Base-by-base conservation (phyloP, 306 rosid genomes). In the Dryas octopetala region DNA sequence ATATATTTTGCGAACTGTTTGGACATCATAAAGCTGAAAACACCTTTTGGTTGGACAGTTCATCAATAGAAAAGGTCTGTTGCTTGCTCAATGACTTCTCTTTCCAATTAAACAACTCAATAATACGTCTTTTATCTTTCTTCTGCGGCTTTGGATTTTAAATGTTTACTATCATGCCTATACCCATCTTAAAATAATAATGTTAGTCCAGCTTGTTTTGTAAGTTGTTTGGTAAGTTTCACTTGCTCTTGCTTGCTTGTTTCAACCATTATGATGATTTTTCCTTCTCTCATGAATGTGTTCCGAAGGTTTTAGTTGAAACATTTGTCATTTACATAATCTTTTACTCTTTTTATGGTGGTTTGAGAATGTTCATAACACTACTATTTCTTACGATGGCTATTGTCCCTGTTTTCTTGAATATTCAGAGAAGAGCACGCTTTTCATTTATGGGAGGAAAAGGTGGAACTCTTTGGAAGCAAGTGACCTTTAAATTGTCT, bases 31-130 rank as follows among this genome's bases (percentile, higher is more conserved):
- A 83, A 65, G 87, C 98, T 76, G 91, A 90, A 77, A 88, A 88
- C 81, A 90, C 97, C 78, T 96, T 96, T 84, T 96, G 99, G 99
- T 84, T 96, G 87, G 99, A 96, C 77, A 96, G 99, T 75, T 92
- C 99, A 78, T 92, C 99, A 50, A 85, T 83, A 58, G 99, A 96
- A 80, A 88, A 92, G 97, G 99, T 96, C 84, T 55, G 65, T 62
- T 79, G 49, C 43, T 76, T 74, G 44, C 73, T 71, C 63, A 44
- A 40, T 52, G 17, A 55, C 75, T 67, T 47, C 51, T 68, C 74
- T 57, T 67, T 68, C 75, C 67, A 12, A 67, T 82, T 59, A 43
- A 66, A 17, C 59, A 47, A 67, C 65, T 46, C 26, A 58, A 32
- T 41, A 51, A 58, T 70, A 69, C 15, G 23, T 7, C 62, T 44